Evolutionary conservation across 1,284 basidiomycete genomes (phyloP).

Genomic region (Irpex rosettiformis): DNA sequence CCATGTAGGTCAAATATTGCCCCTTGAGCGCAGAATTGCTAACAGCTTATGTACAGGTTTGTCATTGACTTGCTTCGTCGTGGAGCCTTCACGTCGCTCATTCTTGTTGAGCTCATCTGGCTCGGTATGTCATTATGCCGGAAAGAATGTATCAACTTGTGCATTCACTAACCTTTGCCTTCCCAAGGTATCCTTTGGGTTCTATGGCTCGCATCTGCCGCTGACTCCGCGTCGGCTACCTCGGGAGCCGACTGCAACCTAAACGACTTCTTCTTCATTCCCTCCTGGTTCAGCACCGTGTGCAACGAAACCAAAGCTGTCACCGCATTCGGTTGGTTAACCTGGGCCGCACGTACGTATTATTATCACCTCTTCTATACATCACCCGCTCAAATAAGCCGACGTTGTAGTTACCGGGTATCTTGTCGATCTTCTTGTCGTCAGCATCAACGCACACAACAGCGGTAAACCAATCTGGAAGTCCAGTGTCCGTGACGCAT

Average conservation of each 20-base stretch:
- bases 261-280: not conserved
- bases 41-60: constrained; percentile 14
- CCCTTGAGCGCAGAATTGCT: constrained; percentile 1
- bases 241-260: constrained; percentile 4
- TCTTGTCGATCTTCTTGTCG: constrained; percentile 6
- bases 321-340: constrained; percentile 12
- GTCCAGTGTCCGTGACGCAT: constrained; percentile 10
- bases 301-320: constrained; percentile 16
- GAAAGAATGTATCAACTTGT: not conserved
- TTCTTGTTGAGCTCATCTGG: constrained; percentile 15
- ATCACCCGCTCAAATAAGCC: too few relatives aligned
- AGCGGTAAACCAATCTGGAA: constrained; percentile 11
- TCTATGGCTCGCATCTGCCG: constrained; percentile 16
- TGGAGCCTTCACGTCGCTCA: constrained; percentile 15
- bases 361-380: not conserved
- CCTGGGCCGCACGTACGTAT: constrained; percentile 15
- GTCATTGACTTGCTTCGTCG: constrained; percentile 18
- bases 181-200: constrained; percentile 12
- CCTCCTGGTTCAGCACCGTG: constrained; percentile 1
- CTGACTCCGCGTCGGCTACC: not conserved
- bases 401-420: constrained; percentile 14
- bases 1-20: constrained; percentile 19
- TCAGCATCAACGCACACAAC: constrained; percentile 8
- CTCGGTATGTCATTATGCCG: constrained; percentile 9
- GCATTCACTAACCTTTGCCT: not conserved